Evolutionary conservation across 2,329 filamentous ascomycete species (phyloP), one percentile per base, ranked within the genome.

Genomic region (Pseudohalonectria lignicola): DNA sequence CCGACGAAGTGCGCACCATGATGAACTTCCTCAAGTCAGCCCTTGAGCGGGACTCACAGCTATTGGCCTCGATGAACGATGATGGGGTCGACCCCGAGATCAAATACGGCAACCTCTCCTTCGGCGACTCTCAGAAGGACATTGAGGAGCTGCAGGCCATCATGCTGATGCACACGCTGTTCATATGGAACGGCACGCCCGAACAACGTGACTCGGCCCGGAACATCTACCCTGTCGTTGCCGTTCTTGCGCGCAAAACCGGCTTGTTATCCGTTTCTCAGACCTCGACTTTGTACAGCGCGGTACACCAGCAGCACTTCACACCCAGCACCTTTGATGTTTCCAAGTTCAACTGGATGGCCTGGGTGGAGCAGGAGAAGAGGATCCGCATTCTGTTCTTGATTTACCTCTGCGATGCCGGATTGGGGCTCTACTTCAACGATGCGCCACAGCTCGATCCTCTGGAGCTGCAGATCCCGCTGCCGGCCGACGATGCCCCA

Each of bases 351-450:
- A 67, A 77, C 43, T 86, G 82, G 82, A 52, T 53, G 16, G 55
- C 61, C 4, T 86, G 82, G 82, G 62, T 83, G 25, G 75, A 80
- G 43, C 81, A 86, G 49, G 82, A 87, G 59, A 76, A 73, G 51
- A 72, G 79, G 31, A 72, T 74, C 21, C 69, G 82, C 30, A 57
- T 78, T 15, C 71, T 83, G 66, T 77, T 77, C 49, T 68, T 75
- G 48, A 66, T 84, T 3, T 78, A 77, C 50, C 58, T 84, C 15
- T 63, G 71, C 25, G 81, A 86, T 49, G 66, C 71, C 13, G 74
- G 78, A 10, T 70, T 80, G 52, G 74, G 74, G 15, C 69, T 86
- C 16, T 86, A 79, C 53, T 86, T 85, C 66, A 86, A 86, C 53
- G 60, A 62, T n/a, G 57, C 67, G 9, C 71, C 79, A 12, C 65